A percentile compares a stretch with the other conserved stretches of the same genome.
phyloP scores from a whole-genome alignment of 495 filamentous ascomycete genomes.

The Neurospora sublineolata region DNA sequence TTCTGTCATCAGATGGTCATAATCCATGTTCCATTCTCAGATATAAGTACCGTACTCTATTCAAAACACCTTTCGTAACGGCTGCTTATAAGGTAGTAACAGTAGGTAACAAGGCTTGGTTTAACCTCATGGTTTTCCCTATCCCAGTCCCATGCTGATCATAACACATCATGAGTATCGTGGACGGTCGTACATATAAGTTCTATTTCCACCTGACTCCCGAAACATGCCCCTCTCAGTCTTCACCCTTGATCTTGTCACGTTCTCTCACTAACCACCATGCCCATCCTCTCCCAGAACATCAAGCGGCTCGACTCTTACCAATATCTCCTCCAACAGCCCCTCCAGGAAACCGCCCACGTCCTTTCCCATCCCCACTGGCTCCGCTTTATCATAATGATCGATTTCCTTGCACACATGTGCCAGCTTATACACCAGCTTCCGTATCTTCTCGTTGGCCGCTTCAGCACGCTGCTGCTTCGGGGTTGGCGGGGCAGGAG shows the following conservation, averaged over 20 bases:
- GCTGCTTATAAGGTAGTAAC: neutral
- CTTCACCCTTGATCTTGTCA: neutral
- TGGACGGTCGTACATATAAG: neutral
- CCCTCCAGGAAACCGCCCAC: slow-evolving; percentile 81
- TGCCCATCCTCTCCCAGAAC: slow-evolving; percentile 30
- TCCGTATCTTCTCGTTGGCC: slow-evolving; percentile 70
- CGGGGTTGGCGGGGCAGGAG: slow-evolving; percentile 26
- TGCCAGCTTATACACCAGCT: slow-evolving; percentile 63
- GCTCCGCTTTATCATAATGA: slow-evolving; percentile 64
- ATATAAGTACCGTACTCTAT: neutral
- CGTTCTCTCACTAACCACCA: neutral
- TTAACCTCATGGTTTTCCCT: neutral
- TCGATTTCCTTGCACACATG: slow-evolving; percentile 79
- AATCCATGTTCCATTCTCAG: neutral
- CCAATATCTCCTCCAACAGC: slow-evolving; percentile 87
- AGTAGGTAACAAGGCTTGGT: neutral
- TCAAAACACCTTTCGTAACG: neutral
- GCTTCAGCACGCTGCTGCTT: slow-evolving; percentile 54
- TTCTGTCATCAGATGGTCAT: neutral
- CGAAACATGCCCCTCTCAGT: neutral
- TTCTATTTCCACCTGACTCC: neutral
- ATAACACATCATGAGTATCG: neutral
- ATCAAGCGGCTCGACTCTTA: slow-evolving; percentile 75
- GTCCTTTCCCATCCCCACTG: slow-evolving; percentile 84
- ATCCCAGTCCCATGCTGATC: neutral